Evolutionary conservation across 495 filamentous ascomycete species (phyloP), one percentile per base, ranked within the genome.

Genomic region (Tirmania nivea): DNA sequence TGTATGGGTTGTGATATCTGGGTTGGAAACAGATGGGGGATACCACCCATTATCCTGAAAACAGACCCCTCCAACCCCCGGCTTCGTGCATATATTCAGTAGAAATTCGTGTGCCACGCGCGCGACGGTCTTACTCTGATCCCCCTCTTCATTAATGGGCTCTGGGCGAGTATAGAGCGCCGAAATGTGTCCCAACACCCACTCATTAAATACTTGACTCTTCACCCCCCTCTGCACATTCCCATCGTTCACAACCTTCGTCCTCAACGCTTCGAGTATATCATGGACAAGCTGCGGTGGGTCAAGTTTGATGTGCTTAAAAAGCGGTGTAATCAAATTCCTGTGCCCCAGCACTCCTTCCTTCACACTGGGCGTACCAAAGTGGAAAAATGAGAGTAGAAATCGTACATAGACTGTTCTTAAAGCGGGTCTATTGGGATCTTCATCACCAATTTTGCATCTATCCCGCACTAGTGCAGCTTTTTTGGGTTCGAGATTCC

Each of bases 1-100:
- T 19, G 14, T 19, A 8, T 14, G 3, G 17, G 3, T 45, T 4
- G 14, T 19, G 14, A 0, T 19, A 4, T 45, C 39, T 19, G 39
- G 3, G 3, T 1, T 31, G 25, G 25, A 31, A 31, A 31, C 25
- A 14, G 14, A 54, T 34, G 54, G 59, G 6, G 59, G 62, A 54
- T 65, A 65, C 62, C 62, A 65, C 49, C 62, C 62, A 36, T 55
- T 55, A 54, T 61, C 62, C 9, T 49, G 53, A 47, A 64, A 65
- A 48, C 62, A 65, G 34, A 64, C 52, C 25, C 62, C 62, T 8
- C 39, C 39, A 16, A 51, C 57, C 8, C 59, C 62, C 1, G 54
- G 52, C 39, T 55, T 65, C 9, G 62, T 64, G 25, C 62, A 65
- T 48, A 50, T 52, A n/a, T 39, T 57, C 48, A 56, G 12, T 16